phyloP scores from a whole-genome alignment of 2,329 filamentous ascomycete species.

The Pseudocercospora eumusae region DNA sequence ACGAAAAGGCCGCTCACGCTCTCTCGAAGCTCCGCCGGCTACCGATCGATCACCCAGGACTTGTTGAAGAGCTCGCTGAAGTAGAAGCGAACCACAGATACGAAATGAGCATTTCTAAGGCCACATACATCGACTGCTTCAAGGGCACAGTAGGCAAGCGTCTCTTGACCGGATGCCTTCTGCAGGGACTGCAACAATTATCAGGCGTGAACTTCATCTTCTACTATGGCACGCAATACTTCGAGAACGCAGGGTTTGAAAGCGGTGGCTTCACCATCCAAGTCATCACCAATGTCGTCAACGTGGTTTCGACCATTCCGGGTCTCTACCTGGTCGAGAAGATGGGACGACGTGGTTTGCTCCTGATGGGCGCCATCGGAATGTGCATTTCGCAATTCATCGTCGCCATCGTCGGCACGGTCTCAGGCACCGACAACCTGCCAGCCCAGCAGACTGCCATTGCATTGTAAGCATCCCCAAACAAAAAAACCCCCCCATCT shows the following conservation, averaged over 20 bases:
- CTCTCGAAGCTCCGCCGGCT: constrained; percentile 69
- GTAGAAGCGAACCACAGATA: constrained; percentile 87
- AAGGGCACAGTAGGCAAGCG: constrained; percentile 65
- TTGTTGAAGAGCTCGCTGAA: constrained; percentile 69
- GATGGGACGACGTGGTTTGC: constrained; percentile 70
- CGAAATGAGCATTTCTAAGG: constrained; percentile 64
- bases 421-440: constrained; percentile 19
- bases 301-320: constrained; percentile 72
- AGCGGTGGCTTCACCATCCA: constrained; percentile 28
- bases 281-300: constrained; percentile 59
- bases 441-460: constrained; percentile 28
- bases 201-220: constrained; percentile 49
- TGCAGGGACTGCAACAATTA: constrained; percentile 79
- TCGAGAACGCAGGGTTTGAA: constrained; percentile 47
- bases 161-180: constrained; percentile 68
- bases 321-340: constrained; percentile 62
- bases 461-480: constrained; percentile 17
- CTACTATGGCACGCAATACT: constrained; percentile 68
- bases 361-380: constrained; percentile 72
- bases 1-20: constrained; percentile 32
- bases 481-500: too few species aligned
- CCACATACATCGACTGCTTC: constrained; percentile 65
- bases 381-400: constrained; percentile 62
- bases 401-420: constrained; percentile 51
- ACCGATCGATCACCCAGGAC: constrained; percentile 62